Evolutionary conservation across 1,284 basidiomycete species (phyloP).

Genomic region (Golubevia sp.): DNA sequence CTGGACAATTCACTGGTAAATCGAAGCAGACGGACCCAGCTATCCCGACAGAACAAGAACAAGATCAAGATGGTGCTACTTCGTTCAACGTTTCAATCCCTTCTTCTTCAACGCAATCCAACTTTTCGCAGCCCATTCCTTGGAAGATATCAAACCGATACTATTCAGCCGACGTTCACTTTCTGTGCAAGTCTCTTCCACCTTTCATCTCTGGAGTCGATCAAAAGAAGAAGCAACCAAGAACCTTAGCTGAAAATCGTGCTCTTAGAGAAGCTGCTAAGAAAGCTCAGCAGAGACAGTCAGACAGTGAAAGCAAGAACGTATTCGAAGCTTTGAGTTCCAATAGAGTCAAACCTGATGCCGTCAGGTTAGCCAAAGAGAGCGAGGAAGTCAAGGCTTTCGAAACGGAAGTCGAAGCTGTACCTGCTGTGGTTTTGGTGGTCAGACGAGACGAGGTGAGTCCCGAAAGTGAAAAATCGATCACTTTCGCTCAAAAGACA

Average conservation of each 20-base stretch:
- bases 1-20: neutral
- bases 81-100: neutral
- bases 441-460: constrained; percentile 7
- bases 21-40: too few relatives aligned
- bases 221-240: neutral
- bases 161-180: neutral
- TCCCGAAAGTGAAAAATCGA: neutral
- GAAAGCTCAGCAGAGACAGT: neutral
- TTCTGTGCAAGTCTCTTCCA: neutral
- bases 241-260: neutral
- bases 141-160: neutral
- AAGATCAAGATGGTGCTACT: neutral
- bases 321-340: constrained; percentile 7
- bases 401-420: constrained; percentile 2
- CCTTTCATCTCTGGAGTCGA: neutral
- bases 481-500: neutral
- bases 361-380: neutral
- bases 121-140: neutral
- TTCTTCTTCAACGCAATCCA: too few relatives aligned
- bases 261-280: constrained; percentile 2
- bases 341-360: neutral
- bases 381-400: constrained; percentile 1
- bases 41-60: neutral
- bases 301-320: neutral
- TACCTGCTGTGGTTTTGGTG: constrained; percentile 11